Evolutionary conservation across 2,329 filamentous ascomycete species (phyloP), one percentile per base, ranked within the genome.

Genomic region (Claviceps cyperi): DNA sequence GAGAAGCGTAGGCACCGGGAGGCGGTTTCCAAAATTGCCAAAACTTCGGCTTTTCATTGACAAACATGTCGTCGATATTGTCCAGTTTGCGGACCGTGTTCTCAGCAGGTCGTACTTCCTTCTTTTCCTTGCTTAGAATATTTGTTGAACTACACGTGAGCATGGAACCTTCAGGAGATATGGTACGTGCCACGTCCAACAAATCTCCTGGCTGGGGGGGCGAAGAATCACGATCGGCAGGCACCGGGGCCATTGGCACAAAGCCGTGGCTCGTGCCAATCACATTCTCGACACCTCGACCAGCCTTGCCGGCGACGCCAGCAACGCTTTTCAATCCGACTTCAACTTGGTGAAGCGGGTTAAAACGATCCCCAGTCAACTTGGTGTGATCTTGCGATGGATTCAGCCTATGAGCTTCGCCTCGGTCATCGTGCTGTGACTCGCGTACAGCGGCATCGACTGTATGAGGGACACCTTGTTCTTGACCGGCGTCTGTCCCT

Each of bases 11-110:
- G 2, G 75, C 76, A 22, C 80, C 80, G 1, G 73, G 64, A 0
- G 80, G 80, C 0, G 77, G 74, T 56, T 80, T 78, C 80, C 80
- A 83, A 52, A 83, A 83, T 53, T 83, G 66, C 67, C 76, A 83
- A 69, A 78, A 83, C 40, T 64, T 67, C 0, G 67, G 63, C 24
- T 69, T 65, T 9, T 73, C 69, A 5, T 65, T 66, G 48, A 66
- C 60, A 49, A 73, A 71, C 63, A 77, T 72, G 11, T 75, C 70
- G 3, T 76, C 69, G 39, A 72, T 58, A 46, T 77, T 70, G 3
- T 64, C 66, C 6, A 71, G 58, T 52, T 71, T 74, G 44, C 77
- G 73, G 4, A 75, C 74, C 0, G 75, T 78, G 56, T 79, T 80
- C 14, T 69, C 69, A 17, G 47, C 46, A 3, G 46, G 41, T 2